These are phyloP conservation scores for Castanea mollissima DNA, from an alignment of 306 rosid species.

Conservation along the genomic window DNA sequence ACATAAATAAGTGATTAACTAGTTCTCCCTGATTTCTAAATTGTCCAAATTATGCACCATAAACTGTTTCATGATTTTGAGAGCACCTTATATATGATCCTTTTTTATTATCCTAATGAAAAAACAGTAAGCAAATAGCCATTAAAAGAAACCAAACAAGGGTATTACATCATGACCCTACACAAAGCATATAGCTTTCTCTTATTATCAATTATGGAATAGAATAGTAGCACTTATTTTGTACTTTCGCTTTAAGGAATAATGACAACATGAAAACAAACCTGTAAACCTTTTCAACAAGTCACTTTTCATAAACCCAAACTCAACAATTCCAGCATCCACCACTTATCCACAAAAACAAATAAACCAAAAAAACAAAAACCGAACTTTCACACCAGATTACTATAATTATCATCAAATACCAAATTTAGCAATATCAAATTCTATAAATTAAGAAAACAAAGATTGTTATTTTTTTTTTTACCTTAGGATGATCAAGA, in stretches of 20 bases:
- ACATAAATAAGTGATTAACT: not conserved
- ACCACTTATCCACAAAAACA: not conserved
- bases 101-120: not conserved
- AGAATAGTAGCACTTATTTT: not conserved
- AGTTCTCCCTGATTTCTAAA: not conserved
- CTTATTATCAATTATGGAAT: not conserved
- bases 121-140: not conserved
- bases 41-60: not conserved
- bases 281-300: not conserved
- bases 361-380: too few species aligned
- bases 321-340: not conserved
- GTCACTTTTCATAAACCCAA: not conserved
- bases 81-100: not conserved
- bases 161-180: not conserved
- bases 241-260: not conserved
- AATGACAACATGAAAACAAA: not conserved
- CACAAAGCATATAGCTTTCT: not conserved
- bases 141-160: not conserved
- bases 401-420: not conserved
- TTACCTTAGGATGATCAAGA: constrained; percentile 45
- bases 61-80: not conserved
- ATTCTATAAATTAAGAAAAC: not conserved
- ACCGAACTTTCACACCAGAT: not conserved
- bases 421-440: not conserved
- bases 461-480: not conserved